A percentile compares a stretch with the other conserved stretches of the same genome.
Evolutionary conservation across 495 filamentous ascomycete genomes (phyloP).

Genomic region (Talaromyces trachyspermus): DNA sequence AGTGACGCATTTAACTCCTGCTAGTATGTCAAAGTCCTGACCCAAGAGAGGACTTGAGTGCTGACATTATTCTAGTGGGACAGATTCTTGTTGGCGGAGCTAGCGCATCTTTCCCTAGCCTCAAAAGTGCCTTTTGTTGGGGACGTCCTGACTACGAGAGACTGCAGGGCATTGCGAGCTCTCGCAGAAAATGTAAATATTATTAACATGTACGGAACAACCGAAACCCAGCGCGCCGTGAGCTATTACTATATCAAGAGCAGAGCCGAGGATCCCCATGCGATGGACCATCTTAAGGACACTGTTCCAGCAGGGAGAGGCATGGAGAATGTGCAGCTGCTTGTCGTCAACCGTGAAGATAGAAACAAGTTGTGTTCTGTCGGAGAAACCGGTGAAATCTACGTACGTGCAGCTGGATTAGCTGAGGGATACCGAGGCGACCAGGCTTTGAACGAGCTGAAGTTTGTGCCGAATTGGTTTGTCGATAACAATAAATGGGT

Average conservation of each 20-base stretch:
- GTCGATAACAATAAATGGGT: conserved; percentile 68
- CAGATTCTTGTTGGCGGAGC: conserved; percentile 90
- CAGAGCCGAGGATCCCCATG: conserved; percentile 54
- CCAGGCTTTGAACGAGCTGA: conserved; percentile 60
- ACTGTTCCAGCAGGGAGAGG: conserved; percentile 81
- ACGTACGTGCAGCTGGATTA: conserved; percentile 78
- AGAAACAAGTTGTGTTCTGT: conserved; percentile 63
- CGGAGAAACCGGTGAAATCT: conserved; percentile 83
- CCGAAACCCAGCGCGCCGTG: conserved; percentile 82
- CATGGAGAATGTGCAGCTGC: conserved; percentile 88
- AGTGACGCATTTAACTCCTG: conserved; percentile 87
- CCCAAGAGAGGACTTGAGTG: background rate
- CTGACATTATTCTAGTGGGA: conserved; percentile 46
- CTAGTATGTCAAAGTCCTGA: conserved; percentile 22
- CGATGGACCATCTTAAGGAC: conserved; percentile 65
- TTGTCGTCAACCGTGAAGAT: conserved; percentile 82
- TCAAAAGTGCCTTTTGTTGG: conserved; percentile 88
- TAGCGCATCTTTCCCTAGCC: conserved; percentile 62
- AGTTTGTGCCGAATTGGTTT: conserved; percentile 90
- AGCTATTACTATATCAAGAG: conserved; percentile 81
- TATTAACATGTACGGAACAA: conserved; percentile 89
- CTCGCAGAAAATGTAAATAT: conserved; percentile 76
- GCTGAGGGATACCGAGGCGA: conserved; percentile 81
- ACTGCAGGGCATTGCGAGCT: conserved; percentile 70
- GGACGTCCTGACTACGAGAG: conserved; percentile 79